Percentiles rank a stretch among this genome's conserved stretches.
phyloP scores from a whole-genome alignment of 495 filamentous ascomycete genomes.

The Baudoinia panamericana region DNA sequence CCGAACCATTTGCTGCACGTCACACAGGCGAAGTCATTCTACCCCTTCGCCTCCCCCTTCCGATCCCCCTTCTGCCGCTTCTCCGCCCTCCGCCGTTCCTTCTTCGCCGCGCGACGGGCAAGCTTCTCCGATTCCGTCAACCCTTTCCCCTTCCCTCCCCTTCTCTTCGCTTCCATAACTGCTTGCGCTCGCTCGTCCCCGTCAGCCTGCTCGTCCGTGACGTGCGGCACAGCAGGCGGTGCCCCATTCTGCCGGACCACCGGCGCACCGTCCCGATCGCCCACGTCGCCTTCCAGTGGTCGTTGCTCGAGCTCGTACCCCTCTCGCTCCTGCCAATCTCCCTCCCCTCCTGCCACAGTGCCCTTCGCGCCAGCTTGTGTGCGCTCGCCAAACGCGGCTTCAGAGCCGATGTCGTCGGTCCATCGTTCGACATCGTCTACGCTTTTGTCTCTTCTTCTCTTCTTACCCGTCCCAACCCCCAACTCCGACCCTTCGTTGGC shows the following conservation, averaged over 20 bases:
- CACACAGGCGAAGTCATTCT: constrained; percentile 17
- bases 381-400: constrained; percentile 10
- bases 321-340: constrained; percentile 40
- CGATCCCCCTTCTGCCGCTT: constrained; percentile 11
- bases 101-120: constrained; percentile 32
- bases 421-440: constrained; percentile 1
- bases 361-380: constrained; percentile 1
- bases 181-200: too few species aligned
- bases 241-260: constrained; percentile 12
- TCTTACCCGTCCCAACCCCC: constrained; percentile 12
- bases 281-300: constrained; percentile 31
- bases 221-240: constrained; percentile 5
- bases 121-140: constrained; percentile 25
- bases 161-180: too few species aligned
- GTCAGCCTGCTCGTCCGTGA: constrained; percentile 21
- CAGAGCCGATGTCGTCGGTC: neutral
- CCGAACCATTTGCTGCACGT: too few species aligned
- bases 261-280: constrained; percentile 21
- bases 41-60: constrained; percentile 30
- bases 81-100: constrained; percentile 20
- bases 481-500: too few species aligned
- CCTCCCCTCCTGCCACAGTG: constrained; percentile 7
- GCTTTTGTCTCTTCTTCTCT: too few species aligned
- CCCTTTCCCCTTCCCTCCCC: constrained; percentile 8
- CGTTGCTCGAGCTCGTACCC: constrained; percentile 37